Conservation (phyloP, 176 grass and related monocot genomes). For the Otatea glauca region DNA sequence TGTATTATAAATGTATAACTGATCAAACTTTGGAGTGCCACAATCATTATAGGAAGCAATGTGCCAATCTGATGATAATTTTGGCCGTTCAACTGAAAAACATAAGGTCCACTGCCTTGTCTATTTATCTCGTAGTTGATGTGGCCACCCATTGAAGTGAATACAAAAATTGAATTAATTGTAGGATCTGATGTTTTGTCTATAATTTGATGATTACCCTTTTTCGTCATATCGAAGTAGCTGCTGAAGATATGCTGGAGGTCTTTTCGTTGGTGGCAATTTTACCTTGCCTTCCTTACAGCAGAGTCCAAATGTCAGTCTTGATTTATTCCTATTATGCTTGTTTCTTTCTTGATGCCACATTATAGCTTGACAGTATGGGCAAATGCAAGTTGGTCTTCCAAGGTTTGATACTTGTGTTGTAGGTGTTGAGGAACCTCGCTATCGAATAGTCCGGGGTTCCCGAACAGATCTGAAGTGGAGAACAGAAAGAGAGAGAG, state of each 20-base stretch:
- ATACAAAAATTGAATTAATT: constrained; percentile 44
- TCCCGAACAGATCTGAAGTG: too few species aligned
- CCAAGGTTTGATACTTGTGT: constrained; percentile 18
- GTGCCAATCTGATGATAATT: constrained; percentile 45
- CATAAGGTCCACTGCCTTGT: constrained; percentile 28
- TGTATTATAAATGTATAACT: constrained; percentile 37
- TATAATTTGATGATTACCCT: constrained; percentile 9
- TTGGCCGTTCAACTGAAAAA: constrained; percentile 10
- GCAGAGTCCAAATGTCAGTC: neutral
- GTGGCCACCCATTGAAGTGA: constrained; percentile 38
- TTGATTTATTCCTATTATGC: neutral
- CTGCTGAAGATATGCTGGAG: neutral
- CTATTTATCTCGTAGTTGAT: constrained; percentile 38
- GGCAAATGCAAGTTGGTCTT: neutral
- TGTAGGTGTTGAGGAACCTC: too few species aligned
- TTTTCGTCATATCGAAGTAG: neutral
- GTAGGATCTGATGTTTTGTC: constrained; percentile 29
- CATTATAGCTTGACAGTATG: constrained; percentile 12
- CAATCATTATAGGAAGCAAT: constrained; percentile 8
- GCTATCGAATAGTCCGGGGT: too few species aligned
- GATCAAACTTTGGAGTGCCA: constrained; percentile 4
- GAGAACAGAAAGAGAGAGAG: too few species aligned
- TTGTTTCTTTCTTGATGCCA: constrained; percentile 29
- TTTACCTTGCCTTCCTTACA: constrained; percentile 26
- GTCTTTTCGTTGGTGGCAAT: neutral